Evolutionary conservation across 371 early-diverging fungal genomes (phyloP), one percentile per base, ranked within the genome.

Genomic region (Mortierella sp.): DNA sequence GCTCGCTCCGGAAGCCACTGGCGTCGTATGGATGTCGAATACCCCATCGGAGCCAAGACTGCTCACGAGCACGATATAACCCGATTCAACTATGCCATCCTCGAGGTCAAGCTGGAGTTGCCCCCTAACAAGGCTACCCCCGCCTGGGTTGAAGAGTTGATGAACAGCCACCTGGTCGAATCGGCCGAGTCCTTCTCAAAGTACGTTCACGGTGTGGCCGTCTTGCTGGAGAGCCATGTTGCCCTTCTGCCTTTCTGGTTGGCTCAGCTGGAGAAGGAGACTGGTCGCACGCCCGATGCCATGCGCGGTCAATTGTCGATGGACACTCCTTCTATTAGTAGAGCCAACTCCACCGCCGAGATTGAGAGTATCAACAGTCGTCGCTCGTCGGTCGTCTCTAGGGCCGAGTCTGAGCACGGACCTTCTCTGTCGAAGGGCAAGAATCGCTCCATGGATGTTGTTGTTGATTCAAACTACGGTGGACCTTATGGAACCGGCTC

Each of bases 121-220:
- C 92, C 94, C 28, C 89, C 93, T 48, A 97, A 97, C 38, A 94
- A 94, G 47, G 89, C 92, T 68, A 94, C 96, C 3, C 98, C 99
- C 2, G 89, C 92, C 52, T 99, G 99, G 99, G 96, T 99, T 24
- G 88, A 90, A 10, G 96, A 97, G 45, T 92, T 99, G 72, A 89
- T 98, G 76, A 91, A 95, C 54, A 94, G 95, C 70, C 95, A 97
- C 78, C 89, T 99, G 82, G 99, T 99, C 24, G 97, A 98, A 88
- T 97, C 97, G 58, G 99, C 99, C 6, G 98, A 99, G 72, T 96
- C 98, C 76, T 99, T 99, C 90, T 96, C 97, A 55, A 99, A 99
- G 90, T 99, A 98, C 90, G 92, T 99, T 60, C 99, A 99, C 89
- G 99, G 99, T 79, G 94, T 95, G 19, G 95, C 98, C 14, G 94